Evolutionary conservation across 2,329 filamentous ascomycete genomes (phyloP), one percentile per base, ranked within the genome.

Genomic region (Nothophaeocryptopus gaeumannii): DNA sequence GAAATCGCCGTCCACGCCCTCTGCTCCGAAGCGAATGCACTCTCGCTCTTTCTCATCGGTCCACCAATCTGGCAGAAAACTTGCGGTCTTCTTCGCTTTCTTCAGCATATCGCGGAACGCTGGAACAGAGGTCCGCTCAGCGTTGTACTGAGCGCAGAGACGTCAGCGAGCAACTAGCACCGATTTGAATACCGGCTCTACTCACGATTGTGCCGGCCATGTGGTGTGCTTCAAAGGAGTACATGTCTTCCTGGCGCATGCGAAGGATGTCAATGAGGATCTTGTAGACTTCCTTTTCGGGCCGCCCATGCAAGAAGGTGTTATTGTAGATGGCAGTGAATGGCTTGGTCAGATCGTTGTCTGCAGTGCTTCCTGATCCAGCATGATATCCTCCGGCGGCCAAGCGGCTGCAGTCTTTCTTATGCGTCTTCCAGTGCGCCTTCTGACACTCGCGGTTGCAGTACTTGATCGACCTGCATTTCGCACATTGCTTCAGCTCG

Each of bases 371-470:
- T 20, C 32, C 14, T 15, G 36, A 13, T 39, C 16, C 11, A n/a
- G 8, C 8, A 8, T 13, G 8, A 11, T n/a, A 30, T 34, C 16
- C 20, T 26, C 20, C 20, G 7, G 15, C 37, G 5, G 51, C 45
- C 13, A 53, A 16, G 8, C 31, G 30, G 10, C 30, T 47, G 47
- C 67, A 68, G 11, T 55, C 45, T 37, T 65, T 66, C 54, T 70
- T 69, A 62, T 71, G 66, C 2, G 15, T 39, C 42, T 67, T 67
- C 62, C 61, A 68, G 45, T 67, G 55, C 15, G 59, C 54, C 26
- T 61, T 66, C 45, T 71, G 66, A 48, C 66, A 70, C 12, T 63
- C 61, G 39, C 58, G 60, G 35, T 54, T 51, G 45, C 69, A 71
- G 58, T 70, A 71, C n/a, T 16, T 39, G 20, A 56, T 55, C 1